These are phyloP conservation scores for Tetrahymena malaccensis DNA, from an alignment of 73 alveolate genomes.

Conservation along the genomic window DNA sequence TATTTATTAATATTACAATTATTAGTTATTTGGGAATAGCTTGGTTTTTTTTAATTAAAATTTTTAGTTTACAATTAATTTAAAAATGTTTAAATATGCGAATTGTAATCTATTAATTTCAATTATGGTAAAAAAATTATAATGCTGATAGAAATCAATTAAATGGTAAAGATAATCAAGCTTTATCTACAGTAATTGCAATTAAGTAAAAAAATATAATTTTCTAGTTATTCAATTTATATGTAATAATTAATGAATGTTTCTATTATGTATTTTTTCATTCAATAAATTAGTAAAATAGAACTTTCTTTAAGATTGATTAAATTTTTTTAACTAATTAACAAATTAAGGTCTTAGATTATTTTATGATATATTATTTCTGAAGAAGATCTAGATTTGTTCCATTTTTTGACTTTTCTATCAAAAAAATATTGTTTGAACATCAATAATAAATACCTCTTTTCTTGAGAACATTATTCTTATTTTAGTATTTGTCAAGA, in stretches of 20 bases:
- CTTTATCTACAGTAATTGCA: no score
- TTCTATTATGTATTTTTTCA: not conserved
- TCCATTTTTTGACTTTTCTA: not conserved
- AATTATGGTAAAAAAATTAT: no score
- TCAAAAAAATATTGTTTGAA: not conserved
- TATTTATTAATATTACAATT: not conserved
- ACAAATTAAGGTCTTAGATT: not conserved
- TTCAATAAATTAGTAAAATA: not conserved
- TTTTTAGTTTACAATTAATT: not conserved
- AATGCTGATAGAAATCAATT: not conserved
- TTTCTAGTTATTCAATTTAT: no score
- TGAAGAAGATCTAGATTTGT: not conserved
- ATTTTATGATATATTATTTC: not conserved
- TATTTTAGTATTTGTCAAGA: not conserved
- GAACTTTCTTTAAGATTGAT: not conserved
- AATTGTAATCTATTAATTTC: not conserved
- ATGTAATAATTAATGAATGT: not conserved
- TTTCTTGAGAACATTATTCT: not conserved
- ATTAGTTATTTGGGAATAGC: not conserved
- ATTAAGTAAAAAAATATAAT: no score
- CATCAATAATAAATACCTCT: not conserved
- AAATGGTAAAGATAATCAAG: not conserved
- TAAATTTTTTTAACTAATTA: not conserved
- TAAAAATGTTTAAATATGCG: no score
- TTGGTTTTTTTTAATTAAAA: no score